Conservation (phyloP, 495 filamentous ascomycete species). For the Tuber aestivum region DNA sequence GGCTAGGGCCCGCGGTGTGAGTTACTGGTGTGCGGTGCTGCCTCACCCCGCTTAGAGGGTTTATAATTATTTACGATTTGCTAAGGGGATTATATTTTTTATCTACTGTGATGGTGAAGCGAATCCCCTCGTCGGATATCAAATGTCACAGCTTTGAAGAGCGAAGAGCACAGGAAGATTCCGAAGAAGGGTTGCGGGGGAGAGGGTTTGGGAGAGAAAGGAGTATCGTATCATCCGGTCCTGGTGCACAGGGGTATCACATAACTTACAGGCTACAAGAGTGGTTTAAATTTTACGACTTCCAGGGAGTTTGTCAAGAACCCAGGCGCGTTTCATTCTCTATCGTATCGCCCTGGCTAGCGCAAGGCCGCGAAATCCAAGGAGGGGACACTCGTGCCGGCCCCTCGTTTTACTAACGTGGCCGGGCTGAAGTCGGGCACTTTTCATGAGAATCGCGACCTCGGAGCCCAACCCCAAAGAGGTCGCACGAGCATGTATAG, state of each 20-base stretch:
- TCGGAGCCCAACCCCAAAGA: not conserved
- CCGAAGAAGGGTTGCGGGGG: not conserved
- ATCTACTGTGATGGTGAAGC: not conserved
- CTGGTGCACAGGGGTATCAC: not conserved
- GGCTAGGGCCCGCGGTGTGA: not conserved
- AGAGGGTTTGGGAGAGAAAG: not conserved
- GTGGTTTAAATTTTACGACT: not conserved
- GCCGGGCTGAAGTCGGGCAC: not conserved
- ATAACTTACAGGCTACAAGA: not conserved
- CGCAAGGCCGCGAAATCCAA: not conserved
- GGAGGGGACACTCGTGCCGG: not conserved
- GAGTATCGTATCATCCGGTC: not conserved
- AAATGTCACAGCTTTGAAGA: not conserved
- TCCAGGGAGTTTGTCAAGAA: not conserved
- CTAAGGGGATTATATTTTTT: not conserved
- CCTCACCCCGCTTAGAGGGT: not conserved
- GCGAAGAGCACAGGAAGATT: not conserved
- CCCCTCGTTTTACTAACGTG: not conserved
- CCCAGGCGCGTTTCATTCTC: not conserved
- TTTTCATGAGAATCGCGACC: not conserved
- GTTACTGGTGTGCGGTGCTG: not conserved
- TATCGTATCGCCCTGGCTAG: not conserved
- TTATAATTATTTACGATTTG: not conserved
- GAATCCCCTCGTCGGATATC: not conserved
- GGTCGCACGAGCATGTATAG: not conserved